phyloP scores from a whole-genome alignment of 1,284 basidiomycete species.

The Moniliella sp. region DNA sequence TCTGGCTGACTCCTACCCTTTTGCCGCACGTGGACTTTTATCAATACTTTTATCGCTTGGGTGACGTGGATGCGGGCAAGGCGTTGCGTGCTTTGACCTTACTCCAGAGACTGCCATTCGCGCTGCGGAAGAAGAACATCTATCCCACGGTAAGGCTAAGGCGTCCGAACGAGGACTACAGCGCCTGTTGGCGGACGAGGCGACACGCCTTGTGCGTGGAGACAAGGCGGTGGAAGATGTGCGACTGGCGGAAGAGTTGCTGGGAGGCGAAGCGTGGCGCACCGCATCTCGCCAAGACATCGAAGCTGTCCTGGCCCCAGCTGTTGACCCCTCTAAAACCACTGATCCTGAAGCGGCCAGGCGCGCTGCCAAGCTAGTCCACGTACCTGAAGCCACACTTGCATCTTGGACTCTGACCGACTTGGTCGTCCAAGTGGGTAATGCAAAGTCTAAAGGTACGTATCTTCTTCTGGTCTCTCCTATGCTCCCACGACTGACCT shows the following conservation, averaged over 20 bases:
- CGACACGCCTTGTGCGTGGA: constrained; percentile 51
- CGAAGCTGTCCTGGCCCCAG: too few species aligned
- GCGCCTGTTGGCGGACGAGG: constrained; percentile 44
- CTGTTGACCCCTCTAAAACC: too few species aligned
- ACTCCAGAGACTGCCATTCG: too few species aligned
- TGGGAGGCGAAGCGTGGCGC: constrained; percentile 40
- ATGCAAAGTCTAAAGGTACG: constrained; percentile 4
- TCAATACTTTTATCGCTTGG: constrained; percentile 67
- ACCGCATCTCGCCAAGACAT: constrained; percentile 42
- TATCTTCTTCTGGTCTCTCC: background rate
- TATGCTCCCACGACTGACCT: too few species aligned
- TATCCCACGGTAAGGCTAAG: constrained; percentile 42
- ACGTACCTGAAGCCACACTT: background rate
- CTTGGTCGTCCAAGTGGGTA: background rate
- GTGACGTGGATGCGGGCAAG: constrained; percentile 59
- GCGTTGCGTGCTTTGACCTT: constrained; percentile 70
- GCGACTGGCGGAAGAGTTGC: constrained; percentile 43
- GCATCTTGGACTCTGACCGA: background rate
- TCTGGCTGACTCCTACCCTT: constrained; percentile 43
- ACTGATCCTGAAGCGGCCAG: too few species aligned
- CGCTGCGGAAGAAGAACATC: too few species aligned
- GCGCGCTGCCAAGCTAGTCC: constrained; percentile 38
- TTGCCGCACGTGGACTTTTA: constrained; percentile 21
- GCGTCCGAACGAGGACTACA: constrained; percentile 38
- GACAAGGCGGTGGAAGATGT: constrained; percentile 67